Evolutionary conservation across 2,329 filamentous ascomycete species (phyloP).

Genomic region (Ascochyta koolunga): DNA sequence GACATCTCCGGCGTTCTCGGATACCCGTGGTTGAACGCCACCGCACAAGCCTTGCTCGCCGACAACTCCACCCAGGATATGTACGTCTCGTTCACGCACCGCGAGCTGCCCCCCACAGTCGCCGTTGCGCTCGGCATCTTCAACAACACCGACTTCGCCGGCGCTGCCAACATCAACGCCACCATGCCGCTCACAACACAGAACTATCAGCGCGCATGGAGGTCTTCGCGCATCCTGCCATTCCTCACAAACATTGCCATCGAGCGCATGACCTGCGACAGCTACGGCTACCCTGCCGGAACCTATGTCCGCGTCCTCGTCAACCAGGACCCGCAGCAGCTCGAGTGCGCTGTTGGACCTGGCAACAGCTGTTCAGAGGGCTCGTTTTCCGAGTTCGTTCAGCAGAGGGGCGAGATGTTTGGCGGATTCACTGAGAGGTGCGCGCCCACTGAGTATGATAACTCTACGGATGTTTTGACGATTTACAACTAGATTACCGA

Average conservation of each 20-base stretch:
- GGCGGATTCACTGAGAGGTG: constrained; percentile 53
- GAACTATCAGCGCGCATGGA: constrained; percentile 69
- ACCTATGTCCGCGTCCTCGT: constrained; percentile 61
- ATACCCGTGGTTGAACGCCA: constrained; percentile 70
- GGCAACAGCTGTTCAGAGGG: constrained; percentile 57
- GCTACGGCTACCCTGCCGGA: constrained; percentile 58
- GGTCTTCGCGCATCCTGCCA: constrained; percentile 66
- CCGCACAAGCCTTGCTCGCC: constrained; percentile 58
- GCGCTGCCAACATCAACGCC: constrained; percentile 61
- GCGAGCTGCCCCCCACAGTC: constrained; percentile 70
- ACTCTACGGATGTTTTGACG: constrained; percentile 51
- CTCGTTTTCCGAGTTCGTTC: constrained; percentile 53
- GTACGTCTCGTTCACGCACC: constrained; percentile 72
- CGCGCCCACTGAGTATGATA: constrained; percentile 48
- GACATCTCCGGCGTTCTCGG: constrained; percentile 63
- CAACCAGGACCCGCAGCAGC: constrained; percentile 57
- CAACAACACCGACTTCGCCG: constrained; percentile 67
- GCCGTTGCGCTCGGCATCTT: constrained; percentile 71
- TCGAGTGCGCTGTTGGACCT: constrained; percentile 58
- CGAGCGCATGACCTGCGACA: constrained; percentile 68
- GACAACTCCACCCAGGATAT: constrained; percentile 61
- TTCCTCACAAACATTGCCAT: constrained; percentile 71
- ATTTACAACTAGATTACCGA: constrained; percentile 33
- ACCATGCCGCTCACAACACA: constrained; percentile 69
- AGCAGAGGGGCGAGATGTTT: constrained; percentile 51